Conservation (phyloP, 2,329 filamentous ascomycete genomes). For the Teratosphaeria destructans region DNA sequence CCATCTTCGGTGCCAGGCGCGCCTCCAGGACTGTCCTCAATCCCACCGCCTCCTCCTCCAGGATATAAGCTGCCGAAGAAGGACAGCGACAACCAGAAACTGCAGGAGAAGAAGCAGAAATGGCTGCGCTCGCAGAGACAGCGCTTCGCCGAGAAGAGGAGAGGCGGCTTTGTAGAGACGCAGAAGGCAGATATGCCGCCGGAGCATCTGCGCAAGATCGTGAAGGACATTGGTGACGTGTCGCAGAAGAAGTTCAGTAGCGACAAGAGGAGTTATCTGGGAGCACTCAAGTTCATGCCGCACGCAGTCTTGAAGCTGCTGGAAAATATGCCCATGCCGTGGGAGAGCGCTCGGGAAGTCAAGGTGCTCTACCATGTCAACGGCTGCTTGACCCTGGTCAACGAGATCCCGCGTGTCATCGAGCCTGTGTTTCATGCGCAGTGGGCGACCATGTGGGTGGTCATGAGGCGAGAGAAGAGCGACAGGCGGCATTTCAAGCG, state of each 20-base stretch:
- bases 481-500: constrained; percentile 93
- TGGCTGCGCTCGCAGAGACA: constrained; percentile 88
- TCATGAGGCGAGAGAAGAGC: constrained; percentile 96
- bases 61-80: constrained; percentile 72
- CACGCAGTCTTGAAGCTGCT: constrained; percentile 93
- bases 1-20: constrained; percentile 35
- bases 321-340: constrained; percentile 99
- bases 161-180: constrained; percentile 91
- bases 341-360: constrained; percentile 91
- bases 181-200: constrained; percentile 98
- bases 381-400: constrained; percentile 90
- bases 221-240: constrained; percentile 96
- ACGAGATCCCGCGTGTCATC: constrained; percentile 92
- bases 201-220: constrained; percentile 95
- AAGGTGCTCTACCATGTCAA: constrained; percentile 99
- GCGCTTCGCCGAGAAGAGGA: constrained; percentile 92
- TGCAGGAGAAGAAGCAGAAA: constrained; percentile 97
- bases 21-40: constrained; percentile 38
- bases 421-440: constrained; percentile 97
- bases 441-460: constrained; percentile 99
- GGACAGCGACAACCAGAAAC: constrained; percentile 82
- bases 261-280: constrained; percentile 95
- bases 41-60: constrained; percentile 61
- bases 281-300: constrained; percentile 97
- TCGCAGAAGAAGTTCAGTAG: constrained; percentile 99